Evolutionary conservation across 768 basidiomycete genomes (phyloP), one percentile per base, ranked within the genome.

Genomic region (Kondoa malvinella): DNA sequence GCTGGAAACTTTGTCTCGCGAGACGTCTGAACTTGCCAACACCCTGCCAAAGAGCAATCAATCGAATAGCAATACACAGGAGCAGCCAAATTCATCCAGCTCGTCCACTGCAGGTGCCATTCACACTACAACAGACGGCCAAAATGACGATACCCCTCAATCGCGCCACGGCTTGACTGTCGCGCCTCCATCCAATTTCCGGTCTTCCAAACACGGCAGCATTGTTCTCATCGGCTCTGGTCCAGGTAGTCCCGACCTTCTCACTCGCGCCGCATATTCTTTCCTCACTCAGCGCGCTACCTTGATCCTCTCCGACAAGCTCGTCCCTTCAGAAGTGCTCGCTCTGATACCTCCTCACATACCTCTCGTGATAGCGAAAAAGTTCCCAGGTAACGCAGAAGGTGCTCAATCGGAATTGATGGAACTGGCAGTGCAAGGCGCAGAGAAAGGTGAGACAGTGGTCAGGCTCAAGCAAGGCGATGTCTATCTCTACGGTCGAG

Each of bases 391-490:
- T 0, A 97, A 97, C 75, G 89, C 91, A 1, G 94, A 99, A 62
- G 86, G 87, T 16, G 91, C 92, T 1, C 95, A 99, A 76, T 83
- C 81, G 40, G 95, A 97, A 78, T 85, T 97, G 82, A 94, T 95
- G 90, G 84, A 87, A 69, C 84, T 86, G 2, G 95, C 91, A 1
- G 79, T 96, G 8, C 87, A 87, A 33, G 91, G 86, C 15, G 92
- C 90, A 0, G 79, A 77, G 63, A 81, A 80, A 21, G 95, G 94
- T 0, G 78, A 90, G 68, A 87, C 84, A 3, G 92, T 99, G 29
- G 87, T 99, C 34, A 81, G 94, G 65, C 81, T 99, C 21, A 97
- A 99, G 79, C 95, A 97, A 81, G 95, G 95, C 15, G 95, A 99
- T 76, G 95, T 95, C 14, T 86, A 87, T 17, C 84, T 99, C 0